Evolutionary conservation across 306 rosid species (phyloP).

Genomic region (Canavalia ensiformis): DNA sequence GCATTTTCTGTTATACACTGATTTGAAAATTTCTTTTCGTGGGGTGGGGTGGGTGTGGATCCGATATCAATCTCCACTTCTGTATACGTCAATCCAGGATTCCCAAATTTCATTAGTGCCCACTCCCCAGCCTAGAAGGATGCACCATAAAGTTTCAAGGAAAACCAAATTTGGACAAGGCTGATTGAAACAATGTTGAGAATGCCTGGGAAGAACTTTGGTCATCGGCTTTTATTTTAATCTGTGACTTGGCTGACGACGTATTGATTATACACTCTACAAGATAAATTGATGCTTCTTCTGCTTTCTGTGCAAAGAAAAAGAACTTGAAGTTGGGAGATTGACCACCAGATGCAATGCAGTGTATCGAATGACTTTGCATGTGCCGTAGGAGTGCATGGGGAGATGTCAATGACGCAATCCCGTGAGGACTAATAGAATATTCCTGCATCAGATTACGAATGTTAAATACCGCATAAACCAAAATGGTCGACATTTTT

Average conservation of each 20-base stretch:
- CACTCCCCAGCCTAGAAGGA: conserved; percentile 36
- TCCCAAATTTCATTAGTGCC: conserved; percentile 38
- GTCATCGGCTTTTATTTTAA: conserved; percentile 91
- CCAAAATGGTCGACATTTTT: conserved; percentile 14
- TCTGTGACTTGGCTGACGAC: conserved; percentile 82
- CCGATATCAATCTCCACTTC: conserved; percentile 37
- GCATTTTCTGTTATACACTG: conserved; percentile 43
- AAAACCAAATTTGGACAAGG: conserved; percentile 78
- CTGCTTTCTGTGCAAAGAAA: conserved; percentile 95
- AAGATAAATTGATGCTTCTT: conserved; percentile 77
- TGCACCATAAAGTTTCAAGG: conserved; percentile 56
- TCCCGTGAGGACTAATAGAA: conserved; percentile 76
- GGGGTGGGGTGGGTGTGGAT: neutral
- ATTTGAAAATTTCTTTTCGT: neutral
- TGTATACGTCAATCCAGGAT: conserved; percentile 44
- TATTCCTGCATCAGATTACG: conserved; percentile 68
- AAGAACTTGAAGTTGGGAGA: conserved; percentile 93
- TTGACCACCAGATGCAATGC: conserved; percentile 97
- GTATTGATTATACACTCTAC: conserved; percentile 95
- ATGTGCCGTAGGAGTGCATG: conserved; percentile 79
- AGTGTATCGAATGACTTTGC: conserved; percentile 87
- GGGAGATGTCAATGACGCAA: conserved; percentile 72
- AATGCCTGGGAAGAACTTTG: conserved; percentile 78
- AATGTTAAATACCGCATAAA: neutral
- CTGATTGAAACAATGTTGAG: conserved; percentile 83